Evolutionary conservation across 2,329 filamentous ascomycete species (phyloP), one percentile per base, ranked within the genome.

Genomic region (Xylariomycetidae sp.): DNA sequence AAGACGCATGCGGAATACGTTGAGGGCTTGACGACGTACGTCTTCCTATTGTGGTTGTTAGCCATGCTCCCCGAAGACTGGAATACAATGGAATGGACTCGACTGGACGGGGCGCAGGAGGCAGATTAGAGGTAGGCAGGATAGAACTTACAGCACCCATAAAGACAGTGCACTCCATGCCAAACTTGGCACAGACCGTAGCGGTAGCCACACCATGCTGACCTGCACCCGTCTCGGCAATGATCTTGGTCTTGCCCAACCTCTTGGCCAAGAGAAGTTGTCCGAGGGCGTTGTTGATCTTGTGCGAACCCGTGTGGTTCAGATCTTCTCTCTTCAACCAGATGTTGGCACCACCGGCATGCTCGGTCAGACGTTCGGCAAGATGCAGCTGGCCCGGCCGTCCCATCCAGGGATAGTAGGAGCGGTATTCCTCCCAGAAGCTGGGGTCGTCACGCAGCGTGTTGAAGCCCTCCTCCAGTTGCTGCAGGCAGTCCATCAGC

Each of bases 201-300:
- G 92, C 92, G 19, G 92, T 96, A 3, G 92, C 92, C 23, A 98
- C 92, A 68, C 92, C 92, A 63, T 98, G 92, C 65, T 98, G 92
- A 13, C 92, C 92, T 34, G 92, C 92, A 47, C 92, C 92, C 12
- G 92, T 98, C 67, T 98, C 92, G 30, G 92, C 92, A 49, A 98
- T 98, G 51, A 98, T 96, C 59, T 88, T 84, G 5, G 82, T 95
- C 75, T 98, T 98, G 31, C 92, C 92, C 30, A 98, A 65, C 42
- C 87, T 74, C 49, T 75, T 75, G 2, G 92, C 92, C 24, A 98
- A 68, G 10, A 98, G 74, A 30, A 95, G 79, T 61, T 98, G 92
- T 2, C 92, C 92, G 7, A 98, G 70, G 1, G 92, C 92, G 53
- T 98, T 98, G 71, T 98, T 98, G 71, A 98, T 96, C 75, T 98